Conservation (phyloP, 169 alveolate genomes). For the Plasmodium yoelii region DNA sequence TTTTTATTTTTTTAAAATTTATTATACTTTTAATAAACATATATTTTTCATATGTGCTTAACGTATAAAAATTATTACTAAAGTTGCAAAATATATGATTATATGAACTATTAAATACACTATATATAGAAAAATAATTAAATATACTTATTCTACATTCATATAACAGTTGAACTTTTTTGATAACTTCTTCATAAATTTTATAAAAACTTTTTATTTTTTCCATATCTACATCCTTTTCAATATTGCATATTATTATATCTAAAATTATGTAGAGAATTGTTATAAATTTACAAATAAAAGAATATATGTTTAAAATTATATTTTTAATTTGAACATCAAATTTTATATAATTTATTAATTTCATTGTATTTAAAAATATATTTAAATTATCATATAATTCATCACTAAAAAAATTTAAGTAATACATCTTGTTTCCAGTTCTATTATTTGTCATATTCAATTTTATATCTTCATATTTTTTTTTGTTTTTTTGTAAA, state of each 20-base stretch:
- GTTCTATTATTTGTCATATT: neutral
- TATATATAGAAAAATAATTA: slow-evolving; percentile 49
- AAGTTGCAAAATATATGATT: slow-evolving; percentile 63
- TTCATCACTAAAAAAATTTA: slow-evolving; percentile 33
- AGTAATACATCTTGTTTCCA: slow-evolving; percentile 12
- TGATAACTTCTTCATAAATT: slow-evolving; percentile 37
- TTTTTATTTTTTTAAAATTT: slow-evolving; percentile 63
- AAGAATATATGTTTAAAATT: slow-evolving; percentile 50
- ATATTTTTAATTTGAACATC: slow-evolving; percentile 53
- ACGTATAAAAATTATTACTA: slow-evolving; percentile 42
- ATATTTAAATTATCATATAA: slow-evolving; percentile 23
- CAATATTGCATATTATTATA: slow-evolving; percentile 23
- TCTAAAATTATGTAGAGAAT: slow-evolving; percentile 53
- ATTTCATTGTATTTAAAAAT: slow-evolving; percentile 59
- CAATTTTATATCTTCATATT: slow-evolving; percentile 25
- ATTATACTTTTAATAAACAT: slow-evolving; percentile 59
- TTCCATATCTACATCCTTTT: slow-evolving; percentile 1
- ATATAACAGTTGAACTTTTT: slow-evolving; percentile 35
- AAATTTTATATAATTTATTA: slow-evolving; percentile 68
- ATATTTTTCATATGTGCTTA: slow-evolving; percentile 74
- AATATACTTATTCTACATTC: slow-evolving; percentile 64
- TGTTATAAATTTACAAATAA: slow-evolving; percentile 49
- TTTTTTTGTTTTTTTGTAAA: neutral
- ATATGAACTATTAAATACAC: slow-evolving; percentile 49
- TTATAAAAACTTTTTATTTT: slow-evolving; percentile 45